Conservation (phyloP, 371 early-diverging fungal species). For the Mucor plumbeus region DNA sequence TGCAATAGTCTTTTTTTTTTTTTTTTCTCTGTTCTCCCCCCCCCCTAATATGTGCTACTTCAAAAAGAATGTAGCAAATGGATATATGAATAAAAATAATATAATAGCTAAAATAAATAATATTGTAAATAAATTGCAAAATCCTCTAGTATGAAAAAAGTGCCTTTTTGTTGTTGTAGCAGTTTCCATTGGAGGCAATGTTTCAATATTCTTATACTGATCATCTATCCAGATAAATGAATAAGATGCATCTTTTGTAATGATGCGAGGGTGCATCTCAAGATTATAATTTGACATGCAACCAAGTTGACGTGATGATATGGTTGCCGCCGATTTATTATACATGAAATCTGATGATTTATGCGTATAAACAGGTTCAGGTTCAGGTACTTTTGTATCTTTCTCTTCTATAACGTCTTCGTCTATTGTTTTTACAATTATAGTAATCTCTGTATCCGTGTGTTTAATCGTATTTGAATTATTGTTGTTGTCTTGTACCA, state of each 20-base stretch:
- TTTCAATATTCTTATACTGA: conserved; percentile 18
- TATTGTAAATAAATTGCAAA: conserved; percentile 25
- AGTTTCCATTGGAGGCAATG: background rate
- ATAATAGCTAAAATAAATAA: conserved; percentile 20
- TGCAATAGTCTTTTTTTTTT: background rate
- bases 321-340: conserved; percentile 11
- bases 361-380: conserved; percentile 14
- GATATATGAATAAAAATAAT: conserved; percentile 24
- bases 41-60: background rate
- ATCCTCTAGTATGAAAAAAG: conserved; percentile 15
- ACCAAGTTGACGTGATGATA: conserved; percentile 18
- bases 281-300: conserved; percentile 20
- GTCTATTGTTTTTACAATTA: background rate
- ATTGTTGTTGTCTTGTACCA: conserved; percentile 15
- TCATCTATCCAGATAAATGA: conserved; percentile 33
- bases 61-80: conserved; percentile 18
- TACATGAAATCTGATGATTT: conserved; percentile 11
- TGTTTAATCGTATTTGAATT: conserved; percentile 6
- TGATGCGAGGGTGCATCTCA: conserved; percentile 23
- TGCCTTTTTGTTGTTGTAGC: background rate
- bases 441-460: conserved; percentile 13
- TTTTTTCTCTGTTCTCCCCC: no score
- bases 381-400: conserved; percentile 8
- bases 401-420: background rate
- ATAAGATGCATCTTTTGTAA: conserved; percentile 22